These are phyloP conservation scores for Hypomyces perniciosus DNA, from an alignment of 2,329 filamentous ascomycete genomes.

Conservation along the genomic window DNA sequence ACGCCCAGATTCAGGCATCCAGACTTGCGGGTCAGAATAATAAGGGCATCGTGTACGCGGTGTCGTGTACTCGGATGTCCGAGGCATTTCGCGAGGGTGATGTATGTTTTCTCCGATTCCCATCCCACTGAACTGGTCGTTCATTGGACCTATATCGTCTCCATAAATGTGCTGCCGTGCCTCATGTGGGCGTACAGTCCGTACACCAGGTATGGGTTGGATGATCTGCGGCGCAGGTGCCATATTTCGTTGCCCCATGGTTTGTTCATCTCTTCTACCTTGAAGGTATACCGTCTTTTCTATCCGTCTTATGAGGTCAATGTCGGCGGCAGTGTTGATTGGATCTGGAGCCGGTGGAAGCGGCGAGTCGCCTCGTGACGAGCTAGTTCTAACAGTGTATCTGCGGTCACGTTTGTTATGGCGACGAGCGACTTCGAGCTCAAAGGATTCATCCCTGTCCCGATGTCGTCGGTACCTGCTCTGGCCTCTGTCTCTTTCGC, in stretches of 20 bases:
- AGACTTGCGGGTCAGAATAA: too few relatives aligned
- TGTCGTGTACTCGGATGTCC: neutral
- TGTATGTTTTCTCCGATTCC: neutral
- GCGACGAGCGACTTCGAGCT: neutral
- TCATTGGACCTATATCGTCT: neutral
- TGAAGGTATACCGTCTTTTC: neutral
- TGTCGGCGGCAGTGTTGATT: neutral
- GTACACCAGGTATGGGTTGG: neutral
- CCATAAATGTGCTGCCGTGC: neutral
- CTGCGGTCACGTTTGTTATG: neutral
- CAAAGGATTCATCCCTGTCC: neutral
- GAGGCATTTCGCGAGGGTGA: neutral
- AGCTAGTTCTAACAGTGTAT: neutral
- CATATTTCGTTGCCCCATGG: neutral
- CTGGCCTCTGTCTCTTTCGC: neutral
- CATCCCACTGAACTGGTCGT: neutral
- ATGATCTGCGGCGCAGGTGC: neutral
- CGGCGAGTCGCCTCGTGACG: neutral
- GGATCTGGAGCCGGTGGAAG: constrained; percentile 6
- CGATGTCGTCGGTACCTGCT: neutral
- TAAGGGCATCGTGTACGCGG: neutral
- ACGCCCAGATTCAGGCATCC: too few relatives aligned
- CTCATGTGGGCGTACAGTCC: neutral
- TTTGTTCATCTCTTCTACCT: neutral
- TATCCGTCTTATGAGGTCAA: neutral